Conservation (phyloP, 768 basidiomycete species). For the Udeniomyces megalosporus region DNA sequence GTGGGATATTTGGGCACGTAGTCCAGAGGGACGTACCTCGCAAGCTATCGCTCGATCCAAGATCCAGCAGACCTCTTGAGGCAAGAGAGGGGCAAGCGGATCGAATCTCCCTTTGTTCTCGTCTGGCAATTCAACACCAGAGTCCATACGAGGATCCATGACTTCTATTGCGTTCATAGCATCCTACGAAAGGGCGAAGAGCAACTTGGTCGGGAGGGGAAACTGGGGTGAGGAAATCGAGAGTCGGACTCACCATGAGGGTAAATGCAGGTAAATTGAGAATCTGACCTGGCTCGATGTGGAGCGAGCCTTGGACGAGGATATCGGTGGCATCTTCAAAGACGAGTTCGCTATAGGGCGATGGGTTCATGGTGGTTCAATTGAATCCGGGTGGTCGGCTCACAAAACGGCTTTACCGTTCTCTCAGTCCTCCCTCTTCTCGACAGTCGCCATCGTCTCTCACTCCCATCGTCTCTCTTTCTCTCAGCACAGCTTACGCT, state of each 20-base stretch:
- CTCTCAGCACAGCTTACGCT: too few relatives aligned
- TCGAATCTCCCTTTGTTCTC: conserved; percentile 42
- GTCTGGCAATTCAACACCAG: conserved; percentile 37
- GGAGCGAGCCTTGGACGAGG: conserved; percentile 29
- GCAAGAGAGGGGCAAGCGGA: conserved; percentile 45
- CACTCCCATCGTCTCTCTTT: too few relatives aligned
- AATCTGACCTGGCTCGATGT: conserved; percentile 48
- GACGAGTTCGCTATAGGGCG: too few relatives aligned
- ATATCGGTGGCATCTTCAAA: conserved; percentile 1
- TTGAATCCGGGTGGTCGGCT: not conserved
- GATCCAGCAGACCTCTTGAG: conserved; percentile 76
- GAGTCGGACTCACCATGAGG: conserved; percentile 37
- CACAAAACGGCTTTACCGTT: not conserved
- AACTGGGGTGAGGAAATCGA: not conserved
- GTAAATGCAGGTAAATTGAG: conserved; percentile 54
- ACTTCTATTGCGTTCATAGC: conserved; percentile 94
- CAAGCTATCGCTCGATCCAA: conserved; percentile 59
- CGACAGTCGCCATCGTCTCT: too few relatives aligned
- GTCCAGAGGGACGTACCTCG: conserved; percentile 38
- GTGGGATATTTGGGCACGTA: conserved; percentile 3
- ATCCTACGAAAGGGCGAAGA: conserved; percentile 33
- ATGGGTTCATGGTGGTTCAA: not conserved
- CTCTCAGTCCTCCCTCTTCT: too few relatives aligned
- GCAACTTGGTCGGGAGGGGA: too few relatives aligned
- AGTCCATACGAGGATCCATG: conserved; percentile 77